Percentiles rank a stretch among this genome's conserved stretches.
These are phyloP conservation scores for Aspergillus aculeatus DNA, from an alignment of 2,329 filamentous ascomycete species.

Conservation along the genomic window DNA sequence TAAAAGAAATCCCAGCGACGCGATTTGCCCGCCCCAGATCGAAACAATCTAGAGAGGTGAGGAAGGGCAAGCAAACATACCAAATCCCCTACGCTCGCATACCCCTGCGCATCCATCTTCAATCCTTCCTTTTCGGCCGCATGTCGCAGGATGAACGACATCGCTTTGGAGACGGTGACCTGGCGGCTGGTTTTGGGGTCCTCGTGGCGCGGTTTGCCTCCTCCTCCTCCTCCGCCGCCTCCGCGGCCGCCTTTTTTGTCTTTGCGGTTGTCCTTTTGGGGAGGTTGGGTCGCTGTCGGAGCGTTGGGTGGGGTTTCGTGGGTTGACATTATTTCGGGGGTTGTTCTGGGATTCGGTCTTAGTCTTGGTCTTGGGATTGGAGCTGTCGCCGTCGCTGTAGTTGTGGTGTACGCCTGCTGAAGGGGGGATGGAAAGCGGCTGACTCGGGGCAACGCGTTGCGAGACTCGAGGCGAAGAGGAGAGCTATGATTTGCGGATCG, in stretches of 20 bases:
- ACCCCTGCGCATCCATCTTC: constrained; percentile 58
- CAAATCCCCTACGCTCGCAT: constrained; percentile 59
- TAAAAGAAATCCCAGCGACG: too few species aligned
- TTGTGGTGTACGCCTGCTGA: background rate
- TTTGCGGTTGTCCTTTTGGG: background rate
- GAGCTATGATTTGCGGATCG: background rate
- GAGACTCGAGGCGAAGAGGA: too few species aligned
- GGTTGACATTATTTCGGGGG: too few species aligned
- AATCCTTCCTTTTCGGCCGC: constrained; percentile 61
- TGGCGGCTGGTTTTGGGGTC: background rate
- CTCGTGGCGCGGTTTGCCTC: background rate
- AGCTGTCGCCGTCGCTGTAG: background rate
- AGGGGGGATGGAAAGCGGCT: background rate
- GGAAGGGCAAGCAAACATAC: constrained; percentile 38
- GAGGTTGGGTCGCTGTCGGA: background rate
- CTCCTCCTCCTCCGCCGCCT: too few species aligned
- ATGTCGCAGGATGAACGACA: constrained; percentile 57
- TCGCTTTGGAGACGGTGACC: constrained; percentile 41
- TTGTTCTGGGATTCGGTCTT: too few species aligned
- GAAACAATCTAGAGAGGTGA: too few species aligned
- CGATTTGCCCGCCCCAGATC: too few species aligned
- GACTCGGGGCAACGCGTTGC: too few species aligned
- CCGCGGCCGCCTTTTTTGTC: background rate
- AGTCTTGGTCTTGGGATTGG: too few species aligned
- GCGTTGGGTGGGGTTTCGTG: background rate